These are phyloP conservation scores for Betula pendula DNA, from an alignment of 306 rosid genomes.

Conservation along the genomic window DNA sequence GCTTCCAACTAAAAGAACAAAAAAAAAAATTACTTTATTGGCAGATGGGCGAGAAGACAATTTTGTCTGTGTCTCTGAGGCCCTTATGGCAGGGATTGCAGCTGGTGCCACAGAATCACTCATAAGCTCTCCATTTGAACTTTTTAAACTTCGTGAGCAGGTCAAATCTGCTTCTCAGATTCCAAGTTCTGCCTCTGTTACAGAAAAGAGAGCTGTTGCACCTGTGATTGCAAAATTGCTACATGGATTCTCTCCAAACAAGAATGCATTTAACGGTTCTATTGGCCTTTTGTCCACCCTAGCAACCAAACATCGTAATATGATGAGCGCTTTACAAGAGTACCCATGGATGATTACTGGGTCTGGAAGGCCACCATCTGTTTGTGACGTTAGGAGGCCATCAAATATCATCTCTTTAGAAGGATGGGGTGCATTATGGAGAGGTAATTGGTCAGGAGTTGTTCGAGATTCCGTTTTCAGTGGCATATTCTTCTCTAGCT, in stretches of 20 bases:
- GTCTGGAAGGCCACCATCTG: slow-evolving; percentile 79
- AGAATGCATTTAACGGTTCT: slow-evolving; percentile 56
- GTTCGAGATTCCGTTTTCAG: slow-evolving; percentile 84
- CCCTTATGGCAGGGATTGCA: slow-evolving; percentile 71
- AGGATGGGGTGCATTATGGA: slow-evolving; percentile 86
- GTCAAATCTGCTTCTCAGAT: slow-evolving; percentile 58
- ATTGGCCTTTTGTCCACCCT: slow-evolving; percentile 73
- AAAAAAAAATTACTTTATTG: slow-evolving; percentile 22
- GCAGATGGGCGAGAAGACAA: slow-evolving; percentile 85
- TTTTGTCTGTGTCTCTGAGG: slow-evolving; percentile 61
- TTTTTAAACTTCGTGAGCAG: slow-evolving; percentile 82
- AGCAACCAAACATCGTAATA: slow-evolving; percentile 59
- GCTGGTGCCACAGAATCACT: slow-evolving; percentile 76
- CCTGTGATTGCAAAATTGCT: slow-evolving; percentile 63
- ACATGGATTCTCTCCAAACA: slow-evolving; percentile 65
- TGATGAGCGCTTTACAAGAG: slow-evolving; percentile 60
- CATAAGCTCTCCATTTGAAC: slow-evolving; percentile 80
- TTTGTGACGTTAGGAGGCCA: slow-evolving; percentile 57
- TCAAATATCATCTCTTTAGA: slow-evolving; percentile 67
- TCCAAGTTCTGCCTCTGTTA: slow-evolving; percentile 43
- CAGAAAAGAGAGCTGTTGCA: slow-evolving; percentile 46
- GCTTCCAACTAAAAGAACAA: not conserved
- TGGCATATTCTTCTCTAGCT: slow-evolving; percentile 77
- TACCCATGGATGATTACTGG: slow-evolving; percentile 97
- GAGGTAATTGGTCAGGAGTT: slow-evolving; percentile 77